Conservation (phyloP, 345 rosid genomes). For the Eutrema yunnanense region DNA sequence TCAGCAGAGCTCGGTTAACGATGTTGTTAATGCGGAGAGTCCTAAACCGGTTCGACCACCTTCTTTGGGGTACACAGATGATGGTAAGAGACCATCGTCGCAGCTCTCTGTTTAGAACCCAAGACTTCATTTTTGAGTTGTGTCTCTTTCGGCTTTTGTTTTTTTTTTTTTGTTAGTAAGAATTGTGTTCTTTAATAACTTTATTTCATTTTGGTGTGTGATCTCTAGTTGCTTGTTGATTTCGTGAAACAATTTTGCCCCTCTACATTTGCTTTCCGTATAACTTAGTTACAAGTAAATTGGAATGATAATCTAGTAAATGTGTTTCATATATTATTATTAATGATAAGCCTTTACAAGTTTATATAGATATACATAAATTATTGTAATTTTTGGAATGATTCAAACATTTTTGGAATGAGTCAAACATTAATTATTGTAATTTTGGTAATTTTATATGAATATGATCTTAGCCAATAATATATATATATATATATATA, state of each 20-base stretch:
- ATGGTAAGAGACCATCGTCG: slow-evolving; percentile 16
- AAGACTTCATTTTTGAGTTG: neutral
- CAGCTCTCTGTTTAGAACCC: slow-evolving; percentile 15
- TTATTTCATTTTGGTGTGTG: neutral
- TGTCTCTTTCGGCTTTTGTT: neutral
- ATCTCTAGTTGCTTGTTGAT: neutral
- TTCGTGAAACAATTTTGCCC: neutral
- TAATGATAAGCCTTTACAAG: too few relatives aligned
- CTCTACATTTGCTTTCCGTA: neutral
- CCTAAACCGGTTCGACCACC: slow-evolving; percentile 30
- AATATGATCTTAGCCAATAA: too few relatives aligned
- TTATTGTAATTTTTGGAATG: too few relatives aligned
- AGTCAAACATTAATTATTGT: too few relatives aligned
- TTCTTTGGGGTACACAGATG: slow-evolving; percentile 23
- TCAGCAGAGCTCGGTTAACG: slow-evolving; percentile 18
- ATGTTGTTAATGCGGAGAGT: slow-evolving; percentile 11
- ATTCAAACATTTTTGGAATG: too few relatives aligned
- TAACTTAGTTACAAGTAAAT: too few relatives aligned
- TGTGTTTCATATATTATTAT: too few relatives aligned
- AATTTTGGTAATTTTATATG: too few relatives aligned
- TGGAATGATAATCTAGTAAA: too few relatives aligned
- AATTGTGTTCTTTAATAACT: slow-evolving; percentile 5
- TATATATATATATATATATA: too few relatives aligned
- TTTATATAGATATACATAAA: too few relatives aligned
- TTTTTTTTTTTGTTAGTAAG: neutral